A percentile compares a stretch with the other conserved stretches of the same genome.
These are phyloP conservation scores for Ophiostoma novo-ulmi DNA, from an alignment of 2,329 filamentous ascomycete genomes.

Conservation along the genomic window DNA sequence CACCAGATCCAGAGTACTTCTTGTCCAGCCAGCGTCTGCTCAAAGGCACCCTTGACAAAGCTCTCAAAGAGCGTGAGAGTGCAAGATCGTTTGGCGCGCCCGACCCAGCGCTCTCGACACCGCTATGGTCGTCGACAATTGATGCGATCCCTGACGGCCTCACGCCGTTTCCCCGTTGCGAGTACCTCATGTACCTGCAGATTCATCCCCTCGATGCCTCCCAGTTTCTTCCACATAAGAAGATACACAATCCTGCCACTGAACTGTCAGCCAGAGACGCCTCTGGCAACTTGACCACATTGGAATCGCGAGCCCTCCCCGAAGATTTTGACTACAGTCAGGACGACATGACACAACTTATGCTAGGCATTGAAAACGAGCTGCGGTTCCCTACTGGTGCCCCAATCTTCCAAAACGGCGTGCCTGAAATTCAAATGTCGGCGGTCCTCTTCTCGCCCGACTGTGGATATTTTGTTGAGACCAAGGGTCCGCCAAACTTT, in stretches of 20 bases:
- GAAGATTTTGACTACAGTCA: constrained; percentile 20
- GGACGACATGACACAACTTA: constrained; percentile 29
- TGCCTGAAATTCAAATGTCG: constrained; percentile 57
- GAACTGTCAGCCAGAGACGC: not conserved
- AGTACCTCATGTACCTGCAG: constrained; percentile 83
- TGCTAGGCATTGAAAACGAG: constrained; percentile 54
- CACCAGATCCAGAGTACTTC: constrained; percentile 55
- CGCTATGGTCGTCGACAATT: constrained; percentile 68
- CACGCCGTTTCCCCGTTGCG: constrained; percentile 69
- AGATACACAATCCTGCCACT: not conserved
- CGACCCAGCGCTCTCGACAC: constrained; percentile 51
- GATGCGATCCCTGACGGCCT: constrained; percentile 56
- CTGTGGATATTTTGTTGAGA: constrained; percentile 61
- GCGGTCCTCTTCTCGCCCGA: constrained; percentile 63
- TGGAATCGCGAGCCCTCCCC: constrained; percentile 1
- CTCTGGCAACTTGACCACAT: not conserved
- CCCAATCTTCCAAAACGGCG: constrained; percentile 42
- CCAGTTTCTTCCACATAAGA: constrained; percentile 29
- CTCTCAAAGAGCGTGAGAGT: constrained; percentile 60
- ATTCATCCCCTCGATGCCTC: constrained; percentile 53
- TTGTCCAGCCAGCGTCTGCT: constrained; percentile 59
- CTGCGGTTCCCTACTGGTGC: constrained; percentile 57
- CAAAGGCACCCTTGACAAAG: constrained; percentile 64
- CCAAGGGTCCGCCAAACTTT: constrained; percentile 56
- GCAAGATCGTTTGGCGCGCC: constrained; percentile 51